phyloP scores from a whole-genome alignment of 1,284 basidiomycete species.

The Schizophyllum amplum region DNA sequence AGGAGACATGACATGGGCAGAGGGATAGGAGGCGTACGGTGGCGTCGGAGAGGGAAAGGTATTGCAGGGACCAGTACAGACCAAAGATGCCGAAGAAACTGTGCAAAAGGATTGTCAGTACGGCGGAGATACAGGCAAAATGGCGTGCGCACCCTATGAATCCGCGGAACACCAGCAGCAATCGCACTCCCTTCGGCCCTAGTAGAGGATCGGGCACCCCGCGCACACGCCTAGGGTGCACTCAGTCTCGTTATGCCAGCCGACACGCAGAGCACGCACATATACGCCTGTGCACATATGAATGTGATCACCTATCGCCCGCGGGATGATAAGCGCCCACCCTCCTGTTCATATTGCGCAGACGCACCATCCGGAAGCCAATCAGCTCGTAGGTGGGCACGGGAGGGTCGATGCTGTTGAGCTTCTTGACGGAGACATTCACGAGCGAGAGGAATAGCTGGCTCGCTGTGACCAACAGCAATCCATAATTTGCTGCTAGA shows the following conservation, averaged over 20 bases:
- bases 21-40: too few relatives aligned
- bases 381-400: constrained; percentile 39
- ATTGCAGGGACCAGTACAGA: constrained; percentile 63
- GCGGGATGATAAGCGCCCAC: not conserved
- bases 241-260: not conserved
- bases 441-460: constrained; percentile 48
- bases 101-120: constrained; percentile 2
- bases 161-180: constrained; percentile 50
- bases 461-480: constrained; percentile 44
- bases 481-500: constrained; percentile 33
- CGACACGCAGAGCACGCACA: constrained; percentile 20
- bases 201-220: constrained; percentile 56
- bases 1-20: too few relatives aligned
- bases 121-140: constrained; percentile 9
- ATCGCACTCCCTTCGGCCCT: constrained; percentile 62
- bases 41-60: constrained; percentile 66
- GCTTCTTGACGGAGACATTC: constrained; percentile 44
- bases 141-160: constrained; percentile 44
- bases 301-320: constrained; percentile 27
- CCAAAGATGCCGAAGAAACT: constrained; percentile 60
- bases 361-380: constrained; percentile 28
- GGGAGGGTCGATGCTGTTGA: constrained; percentile 40
- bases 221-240: constrained; percentile 35
- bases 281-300: constrained; percentile 28
- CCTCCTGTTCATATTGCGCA: not conserved